Base-by-base conservation (phyloP, 2,329 filamentous ascomycete species). In the Macrophomina phaseolina region DNA sequence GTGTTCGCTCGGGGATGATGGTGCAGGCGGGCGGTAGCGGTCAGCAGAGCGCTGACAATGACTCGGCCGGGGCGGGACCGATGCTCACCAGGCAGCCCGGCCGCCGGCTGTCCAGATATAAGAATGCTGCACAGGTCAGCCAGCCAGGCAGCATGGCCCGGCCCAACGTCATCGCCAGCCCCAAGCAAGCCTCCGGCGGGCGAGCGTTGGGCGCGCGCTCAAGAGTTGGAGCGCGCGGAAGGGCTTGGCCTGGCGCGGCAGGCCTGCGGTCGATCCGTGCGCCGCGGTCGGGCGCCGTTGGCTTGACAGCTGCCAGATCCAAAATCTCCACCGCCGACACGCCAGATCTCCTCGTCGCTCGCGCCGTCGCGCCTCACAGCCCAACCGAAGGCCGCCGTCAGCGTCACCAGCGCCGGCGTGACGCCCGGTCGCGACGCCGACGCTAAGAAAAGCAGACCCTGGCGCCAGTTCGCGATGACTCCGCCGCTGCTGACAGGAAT, bases 151-250 rank as follows among this genome's bases (percentile, higher is more conserved):
- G 23, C 23, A 23, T 23, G 23, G 23, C 53, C 53, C 56, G 32
- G 32, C 45, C 58, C 58, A 62, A 62, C 58, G 58, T 62, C 58
- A 62, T 62, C 58, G 14, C 5, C 5, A 18, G 11, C 32, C 5
- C 49, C 28, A 38, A 4, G 23, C 28, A 23, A 23, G 23, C 23
- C 23, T 1, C 23, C 23, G 23, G 23, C 23, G 23, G 23, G 23
- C 2, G 23, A 23, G 23, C 14, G 28, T 30, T 30, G 28, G 49
- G 14, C 28, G 11, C 28, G 7, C 28, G 28, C n/a, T 18, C 28
- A 5, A 16, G 11, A 51, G 34, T 53, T 34, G 28, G 49, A 34
- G 7, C 18, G n/a, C 48, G 48, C n/a, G 28, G 49, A 14, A 3
- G 46, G 49, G 30, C 30, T 32, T n/a, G 49, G 49, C 49, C 23